Conservation (phyloP, 768 basidiomycete species). For the Boletus rubroflammeus region DNA sequence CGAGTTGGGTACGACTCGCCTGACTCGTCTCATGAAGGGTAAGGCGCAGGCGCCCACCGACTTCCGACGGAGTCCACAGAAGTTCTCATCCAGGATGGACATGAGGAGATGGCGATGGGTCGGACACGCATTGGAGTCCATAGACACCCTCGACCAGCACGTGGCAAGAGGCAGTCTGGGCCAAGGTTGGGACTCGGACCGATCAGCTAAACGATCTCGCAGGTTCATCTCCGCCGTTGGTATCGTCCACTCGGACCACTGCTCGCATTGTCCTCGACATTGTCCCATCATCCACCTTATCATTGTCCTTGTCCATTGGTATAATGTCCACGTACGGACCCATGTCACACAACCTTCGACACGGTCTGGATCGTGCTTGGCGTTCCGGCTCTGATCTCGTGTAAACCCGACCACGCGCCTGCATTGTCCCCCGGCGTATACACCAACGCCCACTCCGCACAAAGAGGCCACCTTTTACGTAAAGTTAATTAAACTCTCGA, state of each 20-base stretch:
- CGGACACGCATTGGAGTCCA: background rate
- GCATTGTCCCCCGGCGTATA: conserved; percentile 6
- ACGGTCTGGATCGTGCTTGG: background rate
- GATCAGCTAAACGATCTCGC: background rate
- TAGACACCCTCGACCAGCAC: background rate
- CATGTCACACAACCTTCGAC: background rate
- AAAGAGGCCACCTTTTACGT: background rate
- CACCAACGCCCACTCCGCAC: background rate
- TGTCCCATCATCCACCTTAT: background rate
- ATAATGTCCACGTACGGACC: background rate
- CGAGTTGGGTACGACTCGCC: too few relatives aligned
- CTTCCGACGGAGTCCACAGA: background rate
- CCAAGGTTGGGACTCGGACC: background rate
- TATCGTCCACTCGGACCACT: background rate
- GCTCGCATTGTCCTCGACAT: background rate
- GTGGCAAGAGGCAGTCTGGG: background rate
- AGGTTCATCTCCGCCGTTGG: background rate
- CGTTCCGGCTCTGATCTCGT: too few relatives aligned
- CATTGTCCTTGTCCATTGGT: background rate
- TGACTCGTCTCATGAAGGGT: background rate
- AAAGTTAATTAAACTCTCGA: conserved; percentile 7
- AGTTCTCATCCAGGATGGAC: background rate
- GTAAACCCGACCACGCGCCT: background rate
- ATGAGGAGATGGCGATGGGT: background rate
- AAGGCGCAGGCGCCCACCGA: background rate